These are phyloP conservation scores for Stephanodiscus minutulus DNA, from an alignment of 108 stramenopile genomes.

Conservation along the genomic window DNA sequence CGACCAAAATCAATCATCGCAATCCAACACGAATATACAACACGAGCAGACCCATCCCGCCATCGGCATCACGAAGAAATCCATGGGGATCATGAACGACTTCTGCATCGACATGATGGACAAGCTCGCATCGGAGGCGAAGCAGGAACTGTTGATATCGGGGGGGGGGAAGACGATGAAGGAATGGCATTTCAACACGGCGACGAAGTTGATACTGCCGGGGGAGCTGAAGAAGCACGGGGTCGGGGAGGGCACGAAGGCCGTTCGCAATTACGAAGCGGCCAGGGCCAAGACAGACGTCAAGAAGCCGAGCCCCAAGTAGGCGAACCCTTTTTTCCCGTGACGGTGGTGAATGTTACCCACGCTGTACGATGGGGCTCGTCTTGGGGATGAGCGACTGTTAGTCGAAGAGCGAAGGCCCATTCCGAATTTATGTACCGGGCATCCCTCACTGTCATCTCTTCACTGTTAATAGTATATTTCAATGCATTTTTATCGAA, in stretches of 20 bases:
- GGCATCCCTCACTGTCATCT: background rate
- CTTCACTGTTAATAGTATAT: background rate
- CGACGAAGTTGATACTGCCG: conserved; percentile 65
- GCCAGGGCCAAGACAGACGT: background rate
- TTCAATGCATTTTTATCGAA: background rate
- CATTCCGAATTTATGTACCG: background rate
- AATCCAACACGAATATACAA: too few species aligned
- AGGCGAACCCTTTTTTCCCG: background rate
- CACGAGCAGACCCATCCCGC: conserved; percentile 43
- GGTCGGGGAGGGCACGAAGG: conserved; percentile 51
- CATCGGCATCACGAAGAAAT: conserved; percentile 69
- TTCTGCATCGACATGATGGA: conserved; percentile 79
- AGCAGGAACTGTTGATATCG: conserved; percentile 52
- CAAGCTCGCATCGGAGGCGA: conserved; percentile 60
- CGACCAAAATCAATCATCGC: too few species aligned
- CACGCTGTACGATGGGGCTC: too few species aligned
- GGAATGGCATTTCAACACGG: conserved; percentile 68
- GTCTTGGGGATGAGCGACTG: too few species aligned
- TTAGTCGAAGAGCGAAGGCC: background rate
- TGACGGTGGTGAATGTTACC: too few species aligned
- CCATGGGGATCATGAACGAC: conserved; percentile 75
- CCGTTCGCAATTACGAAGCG: conserved; percentile 21
- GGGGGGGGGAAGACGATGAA: conserved; percentile 60
- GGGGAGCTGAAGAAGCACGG: conserved; percentile 77
- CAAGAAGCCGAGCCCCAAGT: background rate